Evolutionary conservation across 2,329 filamentous ascomycete genomes (phyloP).

Genomic region (Teratosphaeria pseudoeucalypti): DNA sequence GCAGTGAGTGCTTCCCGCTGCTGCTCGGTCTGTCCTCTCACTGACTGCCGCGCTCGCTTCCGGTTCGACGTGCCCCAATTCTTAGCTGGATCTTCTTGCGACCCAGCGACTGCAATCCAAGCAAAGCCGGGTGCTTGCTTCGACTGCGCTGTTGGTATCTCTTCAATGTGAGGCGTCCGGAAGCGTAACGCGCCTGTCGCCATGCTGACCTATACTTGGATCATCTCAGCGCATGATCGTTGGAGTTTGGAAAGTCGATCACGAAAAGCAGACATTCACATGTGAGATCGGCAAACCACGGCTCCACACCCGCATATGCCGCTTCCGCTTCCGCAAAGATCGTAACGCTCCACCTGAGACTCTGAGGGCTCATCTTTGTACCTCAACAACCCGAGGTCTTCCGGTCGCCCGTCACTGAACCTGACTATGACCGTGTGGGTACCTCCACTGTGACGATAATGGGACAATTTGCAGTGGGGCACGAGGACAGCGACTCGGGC

Average conservation of each 20-base stretch:
- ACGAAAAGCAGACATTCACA: neutral
- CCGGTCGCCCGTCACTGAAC: conserved; percentile 1
- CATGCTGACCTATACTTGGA: conserved; percentile 2
- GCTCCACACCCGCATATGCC: neutral
- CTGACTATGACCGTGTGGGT: neutral
- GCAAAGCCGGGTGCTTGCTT: conserved; percentile 80
- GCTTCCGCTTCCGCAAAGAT: neutral
- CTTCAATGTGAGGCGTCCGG: conserved; percentile 63
- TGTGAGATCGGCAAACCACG: neutral
- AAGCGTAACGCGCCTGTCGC: conserved; percentile 20
- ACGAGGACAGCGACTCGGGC: neutral
- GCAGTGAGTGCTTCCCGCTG: conserved; percentile 57
- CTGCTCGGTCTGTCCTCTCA: conserved; percentile 23
- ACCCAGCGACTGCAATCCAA: conserved; percentile 69
- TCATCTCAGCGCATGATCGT: neutral
- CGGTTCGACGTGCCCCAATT: conserved; percentile 36
- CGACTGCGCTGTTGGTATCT: conserved; percentile 56
- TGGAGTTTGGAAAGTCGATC: neutral
- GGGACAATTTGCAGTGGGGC: neutral
- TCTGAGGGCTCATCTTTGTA: neutral
- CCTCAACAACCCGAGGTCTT: conserved; percentile 2
- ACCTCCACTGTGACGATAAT: neutral
- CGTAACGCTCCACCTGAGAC: neutral
- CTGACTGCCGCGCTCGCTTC: conserved; percentile 58
- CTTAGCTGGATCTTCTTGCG: conserved; percentile 44